Evolutionary conservation across 805 yeast genomes (phyloP).

Genomic region (Kodamaea sagamina): DNA sequence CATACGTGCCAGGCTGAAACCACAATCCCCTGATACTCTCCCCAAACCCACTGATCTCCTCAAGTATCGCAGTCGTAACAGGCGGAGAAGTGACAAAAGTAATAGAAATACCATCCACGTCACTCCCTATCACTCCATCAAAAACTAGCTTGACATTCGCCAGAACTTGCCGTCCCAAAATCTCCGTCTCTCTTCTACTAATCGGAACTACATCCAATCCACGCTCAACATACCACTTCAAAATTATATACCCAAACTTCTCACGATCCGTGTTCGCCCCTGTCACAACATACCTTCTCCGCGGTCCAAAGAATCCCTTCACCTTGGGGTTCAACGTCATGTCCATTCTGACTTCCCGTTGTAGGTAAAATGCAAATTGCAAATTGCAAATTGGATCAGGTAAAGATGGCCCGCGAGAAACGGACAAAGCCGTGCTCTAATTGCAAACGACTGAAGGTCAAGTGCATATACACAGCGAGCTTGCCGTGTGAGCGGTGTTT

Average conservation of each 20-base stretch:
- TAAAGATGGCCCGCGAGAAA: conserved; percentile 34
- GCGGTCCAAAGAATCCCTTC: conserved; percentile 48
- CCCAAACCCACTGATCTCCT: conserved; percentile 41
- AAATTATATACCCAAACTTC: conserved; percentile 71
- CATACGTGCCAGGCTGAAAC: conserved; percentile 85
- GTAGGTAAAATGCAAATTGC: neutral
- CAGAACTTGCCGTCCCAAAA: conserved; percentile 46
- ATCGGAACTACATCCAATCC: conserved; percentile 58
- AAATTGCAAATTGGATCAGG: neutral
- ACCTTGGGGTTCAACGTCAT: conserved; percentile 33
- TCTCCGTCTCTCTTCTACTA: conserved; percentile 54
- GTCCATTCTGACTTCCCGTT: too few relatives aligned
- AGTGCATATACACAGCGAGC: conserved; percentile 51
- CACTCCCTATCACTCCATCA: conserved; percentile 20
- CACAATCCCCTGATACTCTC: conserved; percentile 58
- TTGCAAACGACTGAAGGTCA: conserved; percentile 64
- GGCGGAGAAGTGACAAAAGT: conserved; percentile 77
- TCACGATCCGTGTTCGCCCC: conserved; percentile 68
- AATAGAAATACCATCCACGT: conserved; percentile 48
- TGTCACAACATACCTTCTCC: conserved; percentile 59
- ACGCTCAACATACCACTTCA: conserved; percentile 63
- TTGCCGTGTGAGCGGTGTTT: conserved; percentile 62
- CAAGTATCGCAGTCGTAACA: conserved; percentile 44
- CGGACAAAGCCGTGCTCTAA: conserved; percentile 61
- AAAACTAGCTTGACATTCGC: conserved; percentile 29